Evolutionary conservation across 768 basidiomycete species (phyloP), one percentile per base, ranked within the genome.

Genomic region (Pleurotus citrinopileatus): DNA sequence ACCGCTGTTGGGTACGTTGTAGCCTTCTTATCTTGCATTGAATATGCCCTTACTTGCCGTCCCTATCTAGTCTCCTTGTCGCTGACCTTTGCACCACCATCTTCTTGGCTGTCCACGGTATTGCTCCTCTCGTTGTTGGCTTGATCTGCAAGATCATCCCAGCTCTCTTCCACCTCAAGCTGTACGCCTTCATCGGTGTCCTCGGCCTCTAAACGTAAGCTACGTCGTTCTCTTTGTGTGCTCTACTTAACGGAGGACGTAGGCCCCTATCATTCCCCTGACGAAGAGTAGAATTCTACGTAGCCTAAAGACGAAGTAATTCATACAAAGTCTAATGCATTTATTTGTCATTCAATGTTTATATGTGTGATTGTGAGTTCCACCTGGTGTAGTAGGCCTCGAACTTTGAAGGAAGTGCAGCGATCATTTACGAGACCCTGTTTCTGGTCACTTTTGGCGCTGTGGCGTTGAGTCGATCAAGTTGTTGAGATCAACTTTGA

Each of bases 1-100:
- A 48, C 42, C 27, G 37, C 19, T 3, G 58, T 67, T 52, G 58
- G 56, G 65, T 65, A 57, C 40, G 61, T 55, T 19, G n/a, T n/a
- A n/a, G n/a, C 10, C 9, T 27, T 22, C 17, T 10, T 7, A 20
- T 15, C 2, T 3, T n/a, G 3, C 29, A 5, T 1, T 25, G 29
- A 45, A 19, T 25, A 12, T n/a, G 8, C 1, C 10, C 2, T 10
- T 13, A 4, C 15, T 37, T 38, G 26, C 44, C 3, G 4, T 43
- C 4, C 28, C 22, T 15, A 26, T n/a, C 2, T 34, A 57, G 57
- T 22, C 26, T 42, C n/a, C 19, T 57, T 17, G 44, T 57, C 34
- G 44, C 34, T 34, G 38, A 54, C 9, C 29, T 54, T 45, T 38
- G 46, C 23, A 26, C 19, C 9, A 42, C 55, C 26, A 38, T 60